Evolutionary conservation across 2,329 filamentous ascomycete species (phyloP).

Genomic region (Neofusicoccum laricinum): DNA sequence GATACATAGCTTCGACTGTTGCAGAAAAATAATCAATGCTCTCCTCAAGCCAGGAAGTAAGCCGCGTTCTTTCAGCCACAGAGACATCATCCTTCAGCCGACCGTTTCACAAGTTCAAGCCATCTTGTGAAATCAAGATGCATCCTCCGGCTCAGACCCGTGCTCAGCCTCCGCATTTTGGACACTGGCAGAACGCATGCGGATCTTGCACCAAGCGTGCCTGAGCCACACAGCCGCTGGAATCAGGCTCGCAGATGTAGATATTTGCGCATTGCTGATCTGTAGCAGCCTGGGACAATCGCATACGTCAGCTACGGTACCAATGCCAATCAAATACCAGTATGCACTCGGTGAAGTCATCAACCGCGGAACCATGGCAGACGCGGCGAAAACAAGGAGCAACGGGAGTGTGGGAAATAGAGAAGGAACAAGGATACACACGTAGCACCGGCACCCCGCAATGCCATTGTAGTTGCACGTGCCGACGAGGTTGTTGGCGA

Average conservation of each 20-base stretch:
- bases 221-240: neutral
- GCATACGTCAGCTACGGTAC: no score
- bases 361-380: no score
- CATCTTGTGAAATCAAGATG: no score
- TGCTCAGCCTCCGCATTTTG: neutral
- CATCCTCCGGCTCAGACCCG: no score
- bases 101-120: no score
- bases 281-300: neutral
- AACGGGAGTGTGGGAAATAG: no score
- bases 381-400: neutral
- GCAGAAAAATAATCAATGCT: no score
- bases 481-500: neutral
- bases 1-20: no score
- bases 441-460: neutral
- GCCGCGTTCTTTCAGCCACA: no score
- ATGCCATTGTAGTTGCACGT: neutral
- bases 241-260: neutral
- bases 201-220: neutral
- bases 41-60: no score
- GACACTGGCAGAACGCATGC: neutral
- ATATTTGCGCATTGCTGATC: neutral
- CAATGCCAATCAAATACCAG: neutral
- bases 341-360: no score
- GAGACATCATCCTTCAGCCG: no score
- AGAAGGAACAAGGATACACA: neutral